Evolutionary conservation across 2,329 filamentous ascomycete species (phyloP), one percentile per base, ranked within the genome.

Genomic region (Davidsoniella australis): DNA sequence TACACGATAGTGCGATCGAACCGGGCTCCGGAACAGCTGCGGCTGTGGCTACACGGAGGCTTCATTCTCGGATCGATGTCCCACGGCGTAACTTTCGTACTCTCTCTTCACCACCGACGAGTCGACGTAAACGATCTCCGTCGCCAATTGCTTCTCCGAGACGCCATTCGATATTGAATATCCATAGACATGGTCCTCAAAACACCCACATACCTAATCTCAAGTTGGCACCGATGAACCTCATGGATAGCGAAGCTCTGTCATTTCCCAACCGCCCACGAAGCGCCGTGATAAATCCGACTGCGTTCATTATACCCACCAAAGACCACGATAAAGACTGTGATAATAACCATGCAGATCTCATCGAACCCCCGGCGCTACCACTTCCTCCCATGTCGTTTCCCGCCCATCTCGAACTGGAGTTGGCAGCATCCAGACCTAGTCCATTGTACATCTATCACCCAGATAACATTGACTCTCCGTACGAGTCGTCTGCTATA

Each of bases 401-500:
- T 23, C 76, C 76, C 2, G 80, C 76, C 1, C 70, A 81, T 46
- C 63, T 82, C 2, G 76, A 81, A 57, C 70, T 82, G 0, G 78
- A 81, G 57, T 63, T 82, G 9, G 75, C 78, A 1, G 74, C 72
- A 3, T 70, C 76, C 50, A 67, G 73, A 29, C 78, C 78, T 4
- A 80, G 75, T 44, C 76, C 76, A 5, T 62, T 80, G n/a, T 80
- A 80, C 56, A 80, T 81, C 50, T 70, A 80, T 57, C 73, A 74
- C 53, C 72, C 75, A 0, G 66, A 73, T 42, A 59, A 70, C 0
- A 68, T 63, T 53, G 76, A 80, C 49, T 65, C 69, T 20, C 86
- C 87, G 0, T 96, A 95, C 63, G 91, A 98, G 63, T 94, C 88
- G 3, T 89, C 85, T 18, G 82, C 82, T 26, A 76, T 94, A 58